A percentile compares a stretch with the other conserved stretches of the same genome.
Evolutionary conservation across 306 rosid genomes (phyloP).

Genomic region (Calophaca sinica): DNA sequence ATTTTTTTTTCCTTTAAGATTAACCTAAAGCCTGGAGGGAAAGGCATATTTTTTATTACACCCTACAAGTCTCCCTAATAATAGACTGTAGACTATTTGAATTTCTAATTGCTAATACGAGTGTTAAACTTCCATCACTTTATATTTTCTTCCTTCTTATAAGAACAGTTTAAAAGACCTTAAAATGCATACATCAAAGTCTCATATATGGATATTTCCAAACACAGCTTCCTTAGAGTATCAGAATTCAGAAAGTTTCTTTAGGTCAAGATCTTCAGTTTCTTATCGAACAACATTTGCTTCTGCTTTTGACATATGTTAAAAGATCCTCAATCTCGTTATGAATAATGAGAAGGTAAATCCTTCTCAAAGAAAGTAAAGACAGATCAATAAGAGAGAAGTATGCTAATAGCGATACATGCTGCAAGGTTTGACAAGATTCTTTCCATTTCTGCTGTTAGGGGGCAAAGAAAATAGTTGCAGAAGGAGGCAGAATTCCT

Average conservation of each 20-base stretch:
- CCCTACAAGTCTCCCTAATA: no score
- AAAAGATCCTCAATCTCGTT: slow-evolving; percentile 26
- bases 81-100: no score
- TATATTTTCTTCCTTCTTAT: no score
- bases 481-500: slow-evolving; percentile 74
- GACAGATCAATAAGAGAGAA: slow-evolving; percentile 18
- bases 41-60: no score
- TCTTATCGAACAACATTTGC: not conserved
- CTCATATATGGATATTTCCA: not conserved
- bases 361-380: slow-evolving; percentile 25
- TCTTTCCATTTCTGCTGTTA: slow-evolving; percentile 47
- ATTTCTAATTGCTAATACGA: no score
- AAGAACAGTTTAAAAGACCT: no score
- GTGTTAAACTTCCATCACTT: no score
- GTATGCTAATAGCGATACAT: slow-evolving; percentile 10
- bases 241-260: not conserved
- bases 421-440: slow-evolving; percentile 12
- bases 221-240: no score
- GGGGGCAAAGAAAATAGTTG: slow-evolving; percentile 87
- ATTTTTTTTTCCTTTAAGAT: no score
- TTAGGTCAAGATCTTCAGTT: not conserved
- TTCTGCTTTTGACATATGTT: slow-evolving; percentile 34
- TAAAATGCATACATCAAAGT: not conserved
- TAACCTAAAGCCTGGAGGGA: no score
- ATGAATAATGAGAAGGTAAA: slow-evolving; percentile 1